These are phyloP conservation scores for Mucor piriformis DNA, from an alignment of 371 early-diverging fungal genomes.

Conservation along the genomic window DNA sequence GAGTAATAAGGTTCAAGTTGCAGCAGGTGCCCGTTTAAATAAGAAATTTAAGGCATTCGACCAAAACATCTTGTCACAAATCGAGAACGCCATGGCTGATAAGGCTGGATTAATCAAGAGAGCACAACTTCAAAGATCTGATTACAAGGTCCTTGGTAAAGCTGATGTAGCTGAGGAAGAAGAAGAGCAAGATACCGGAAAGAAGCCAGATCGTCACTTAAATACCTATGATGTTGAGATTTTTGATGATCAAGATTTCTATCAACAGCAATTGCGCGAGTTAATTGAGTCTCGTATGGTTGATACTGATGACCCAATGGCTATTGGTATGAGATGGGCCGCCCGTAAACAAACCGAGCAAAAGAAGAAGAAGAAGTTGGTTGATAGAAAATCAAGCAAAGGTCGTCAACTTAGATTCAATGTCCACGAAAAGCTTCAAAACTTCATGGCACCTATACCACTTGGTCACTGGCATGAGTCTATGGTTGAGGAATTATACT, in stretches of 20 bases:
- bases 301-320: slow-evolving; percentile 82
- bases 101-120: slow-evolving; percentile 81
- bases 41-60: slow-evolving; percentile 96
- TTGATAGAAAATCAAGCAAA: slow-evolving; percentile 90
- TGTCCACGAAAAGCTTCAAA: slow-evolving; percentile 91
- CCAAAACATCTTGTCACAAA: slow-evolving; percentile 82
- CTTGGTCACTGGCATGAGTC: slow-evolving; percentile 88
- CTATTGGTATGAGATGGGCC: slow-evolving; percentile 82
- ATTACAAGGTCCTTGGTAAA: slow-evolving; percentile 66
- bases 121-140: slow-evolving; percentile 79
- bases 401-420: slow-evolving; percentile 90
- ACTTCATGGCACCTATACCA: slow-evolving; percentile 94
- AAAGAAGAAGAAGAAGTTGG: slow-evolving; percentile 70
- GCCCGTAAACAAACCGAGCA: slow-evolving; percentile 71
- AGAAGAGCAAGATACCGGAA: slow-evolving; percentile 25
- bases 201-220: slow-evolving; percentile 64
- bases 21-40: slow-evolving; percentile 68
- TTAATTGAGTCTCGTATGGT: slow-evolving; percentile 92
- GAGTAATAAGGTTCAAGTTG: slow-evolving; percentile 85
- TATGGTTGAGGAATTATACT: slow-evolving; percentile 88
- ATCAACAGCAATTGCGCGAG: slow-evolving; percentile 89
- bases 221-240: slow-evolving; percentile 81
- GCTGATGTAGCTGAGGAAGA: slow-evolving; percentile 16
- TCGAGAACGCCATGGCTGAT: slow-evolving; percentile 72
- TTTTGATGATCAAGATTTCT: slow-evolving; percentile 96